These are phyloP conservation scores for Epichloe gansuensis DNA, from an alignment of 2,329 filamentous ascomycete species.

Conservation along the genomic window DNA sequence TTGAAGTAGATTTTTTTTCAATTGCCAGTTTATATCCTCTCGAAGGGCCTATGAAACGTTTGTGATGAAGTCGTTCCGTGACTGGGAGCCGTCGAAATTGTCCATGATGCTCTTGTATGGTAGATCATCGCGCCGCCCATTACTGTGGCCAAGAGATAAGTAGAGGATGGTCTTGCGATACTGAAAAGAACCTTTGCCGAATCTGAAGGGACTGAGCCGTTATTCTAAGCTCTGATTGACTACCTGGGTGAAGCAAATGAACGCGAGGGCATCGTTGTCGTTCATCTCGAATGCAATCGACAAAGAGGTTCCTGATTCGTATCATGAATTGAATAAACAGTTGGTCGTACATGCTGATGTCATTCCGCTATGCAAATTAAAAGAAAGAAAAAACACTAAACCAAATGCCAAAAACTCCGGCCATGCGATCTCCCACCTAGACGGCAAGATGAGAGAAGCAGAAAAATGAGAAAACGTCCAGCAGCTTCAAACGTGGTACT, in stretches of 20 bases:
- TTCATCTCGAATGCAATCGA: neutral
- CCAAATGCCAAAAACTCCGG: neutral
- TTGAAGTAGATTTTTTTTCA: neutral
- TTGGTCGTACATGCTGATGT: neutral
- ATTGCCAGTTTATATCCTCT: neutral
- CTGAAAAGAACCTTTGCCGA: too few relatives aligned
- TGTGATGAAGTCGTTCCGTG: too few relatives aligned
- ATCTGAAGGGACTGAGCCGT: too few relatives aligned
- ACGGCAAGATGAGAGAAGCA: neutral
- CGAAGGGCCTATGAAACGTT: constrained; percentile 24
- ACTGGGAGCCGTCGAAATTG: too few relatives aligned
- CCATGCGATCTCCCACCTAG: neutral
- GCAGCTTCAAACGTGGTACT: neutral
- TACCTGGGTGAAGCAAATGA: too few relatives aligned
- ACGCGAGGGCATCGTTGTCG: too few relatives aligned
- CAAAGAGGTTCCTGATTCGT: neutral
- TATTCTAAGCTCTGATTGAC: too few relatives aligned
- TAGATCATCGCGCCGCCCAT: too few relatives aligned
- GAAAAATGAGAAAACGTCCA: neutral
- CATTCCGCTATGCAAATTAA: neutral
- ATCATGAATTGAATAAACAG: neutral
- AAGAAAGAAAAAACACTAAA: neutral
- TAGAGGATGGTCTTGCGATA: too few relatives aligned
- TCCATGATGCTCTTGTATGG: too few relatives aligned
- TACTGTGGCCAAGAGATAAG: too few relatives aligned